Conservation (phyloP, 306 rosid species). For the Castanea mollissima region DNA sequence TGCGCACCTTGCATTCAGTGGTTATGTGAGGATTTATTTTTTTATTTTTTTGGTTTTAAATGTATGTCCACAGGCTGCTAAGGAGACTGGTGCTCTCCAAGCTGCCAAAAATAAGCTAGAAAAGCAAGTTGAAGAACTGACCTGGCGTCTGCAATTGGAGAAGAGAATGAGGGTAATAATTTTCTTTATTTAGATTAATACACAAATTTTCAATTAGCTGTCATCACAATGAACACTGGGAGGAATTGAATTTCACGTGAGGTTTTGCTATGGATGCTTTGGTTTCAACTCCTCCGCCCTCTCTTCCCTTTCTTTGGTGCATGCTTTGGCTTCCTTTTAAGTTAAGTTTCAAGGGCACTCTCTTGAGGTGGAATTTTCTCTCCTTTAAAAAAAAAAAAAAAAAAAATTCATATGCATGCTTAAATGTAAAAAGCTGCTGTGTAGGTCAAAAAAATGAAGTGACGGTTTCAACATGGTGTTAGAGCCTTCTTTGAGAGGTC, state of each 20-base stretch:
- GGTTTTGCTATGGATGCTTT: not conserved
- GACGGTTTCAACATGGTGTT: not conserved
- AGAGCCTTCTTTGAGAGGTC: not conserved
- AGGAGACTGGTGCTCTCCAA: conserved; percentile 85
- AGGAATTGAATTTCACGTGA: not conserved
- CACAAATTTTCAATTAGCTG: not conserved
- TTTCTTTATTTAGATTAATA: not conserved
- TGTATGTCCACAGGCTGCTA: conserved; percentile 66
- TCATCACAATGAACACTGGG: not conserved
- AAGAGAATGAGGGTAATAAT: conserved; percentile 67
- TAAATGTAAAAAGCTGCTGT: not conserved
- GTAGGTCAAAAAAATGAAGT: not conserved
- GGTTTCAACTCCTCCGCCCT: too few relatives aligned
- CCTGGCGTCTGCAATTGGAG: conserved; percentile 58
- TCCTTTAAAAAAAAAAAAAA: too few relatives aligned
- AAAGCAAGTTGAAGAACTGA: conserved; percentile 86
- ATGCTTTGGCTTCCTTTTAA: not conserved
- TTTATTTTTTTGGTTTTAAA: not conserved
- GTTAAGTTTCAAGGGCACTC: not conserved
- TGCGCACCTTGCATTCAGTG: not conserved
- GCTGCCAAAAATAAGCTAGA: conserved; percentile 78
- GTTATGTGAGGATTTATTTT: not conserved
- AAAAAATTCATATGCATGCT: not conserved
- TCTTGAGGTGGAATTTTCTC: not conserved
- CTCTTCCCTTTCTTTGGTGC: not conserved